Conservation (phyloP, 352 stramenopile species). For the Globisporangium solare region DNA sequence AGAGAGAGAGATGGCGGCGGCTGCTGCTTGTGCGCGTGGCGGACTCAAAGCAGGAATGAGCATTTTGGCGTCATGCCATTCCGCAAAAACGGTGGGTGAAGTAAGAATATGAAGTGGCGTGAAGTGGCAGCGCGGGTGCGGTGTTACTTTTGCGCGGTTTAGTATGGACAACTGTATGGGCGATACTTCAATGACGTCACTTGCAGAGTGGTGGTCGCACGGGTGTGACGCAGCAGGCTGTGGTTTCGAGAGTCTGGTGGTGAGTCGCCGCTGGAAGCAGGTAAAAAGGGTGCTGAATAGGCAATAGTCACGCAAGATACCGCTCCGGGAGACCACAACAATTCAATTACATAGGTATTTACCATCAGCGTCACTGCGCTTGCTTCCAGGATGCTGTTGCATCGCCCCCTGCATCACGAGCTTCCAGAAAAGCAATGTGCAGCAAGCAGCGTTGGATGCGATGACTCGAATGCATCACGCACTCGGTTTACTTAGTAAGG, state of each 20-base stretch:
- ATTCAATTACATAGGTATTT: no score
- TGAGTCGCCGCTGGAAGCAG: not conserved
- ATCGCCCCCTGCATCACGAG: no score
- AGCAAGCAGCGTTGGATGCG: not conserved
- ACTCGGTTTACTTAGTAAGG: not conserved
- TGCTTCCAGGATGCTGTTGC: no score
- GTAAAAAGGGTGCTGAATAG: not conserved
- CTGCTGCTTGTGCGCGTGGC: slow-evolving; percentile 14
- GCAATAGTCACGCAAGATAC: no score
- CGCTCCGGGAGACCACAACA: no score
- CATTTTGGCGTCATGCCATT: not conserved
- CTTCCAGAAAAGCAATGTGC: not conserved
- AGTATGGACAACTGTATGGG: slow-evolving; percentile 12
- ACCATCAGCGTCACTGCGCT: no score
- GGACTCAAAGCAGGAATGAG: slow-evolving; percentile 1
- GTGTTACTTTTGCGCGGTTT: not conserved
- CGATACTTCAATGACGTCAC: slow-evolving; percentile 20
- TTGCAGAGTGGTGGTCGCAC: slow-evolving; percentile 7
- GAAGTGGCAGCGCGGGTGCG: not conserved
- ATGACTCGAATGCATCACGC: slow-evolving; percentile 1
- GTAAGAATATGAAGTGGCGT: slow-evolving; percentile 26
- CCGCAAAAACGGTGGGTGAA: slow-evolving; percentile 5
- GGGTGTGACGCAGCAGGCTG: not conserved
- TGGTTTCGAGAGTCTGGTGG: not conserved
- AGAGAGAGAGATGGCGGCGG: slow-evolving; percentile 9